Base-by-base conservation (phyloP, 1,284 basidiomycete genomes). In the Phellinidium pouzarii region DNA sequence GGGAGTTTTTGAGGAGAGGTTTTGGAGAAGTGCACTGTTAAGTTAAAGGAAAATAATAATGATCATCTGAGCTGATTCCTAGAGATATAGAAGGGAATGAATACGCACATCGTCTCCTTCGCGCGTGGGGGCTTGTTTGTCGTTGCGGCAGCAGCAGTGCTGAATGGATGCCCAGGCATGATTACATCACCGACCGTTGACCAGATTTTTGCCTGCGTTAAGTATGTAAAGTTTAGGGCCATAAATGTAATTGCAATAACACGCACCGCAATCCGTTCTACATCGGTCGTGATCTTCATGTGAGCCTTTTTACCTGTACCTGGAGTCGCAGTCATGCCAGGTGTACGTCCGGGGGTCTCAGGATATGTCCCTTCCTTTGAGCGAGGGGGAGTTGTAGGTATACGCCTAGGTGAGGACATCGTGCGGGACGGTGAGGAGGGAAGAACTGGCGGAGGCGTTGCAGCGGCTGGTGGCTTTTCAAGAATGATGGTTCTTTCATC, bases 171-270 rank as follows among this genome's bases (percentile, higher is more conserved):
- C 6, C 77, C 76, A 17, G 79, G 78, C 70, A 79, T 76, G 29
- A 88, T 72, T 40, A 80, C 67, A 44, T 87, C 84, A 27, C 80
- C 78, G 7, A 82, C 69, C 4, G 80, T 77, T 11, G 68, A 58
- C 85, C 84, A 87, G 59, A 88, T 81, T 61, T 79, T 86, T 31
- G 73, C 62, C 86, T 88, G 34, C n/a, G n/a, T n/a, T n/a, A 22
- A 41, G 2, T 11, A 14, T 29, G 2, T 52, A 19, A 29, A 41
- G 27, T 36, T 42, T 20, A 17, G n/a, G 44, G 26, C 25, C 44
- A 34, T 41, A 45, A 50, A 4, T 45, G 25, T 8, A 23, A 7
- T 34, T 34, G 31, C 9, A 34, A 34, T 14, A 14, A 14, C 9
- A 71, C 79, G 55, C 64, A 79, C 84, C 47, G 76, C 72, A 48